Conservation (phyloP, 1,284 basidiomycete species). For the Cutaneotrichosporon mucoides region DNA sequence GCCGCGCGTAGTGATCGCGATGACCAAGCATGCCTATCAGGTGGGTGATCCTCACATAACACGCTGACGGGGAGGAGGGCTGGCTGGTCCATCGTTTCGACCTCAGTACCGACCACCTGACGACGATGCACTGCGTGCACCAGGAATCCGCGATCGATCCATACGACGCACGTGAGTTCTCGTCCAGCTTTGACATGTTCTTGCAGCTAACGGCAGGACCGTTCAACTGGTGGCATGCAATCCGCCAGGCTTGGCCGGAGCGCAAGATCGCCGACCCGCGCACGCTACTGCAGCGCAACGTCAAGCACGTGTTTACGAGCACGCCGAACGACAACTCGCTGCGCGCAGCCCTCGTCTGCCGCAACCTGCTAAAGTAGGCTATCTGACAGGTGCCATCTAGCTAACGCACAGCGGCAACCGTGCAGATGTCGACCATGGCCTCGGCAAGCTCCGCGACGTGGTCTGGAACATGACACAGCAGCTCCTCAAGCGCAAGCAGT, state of each 20-base stretch:
- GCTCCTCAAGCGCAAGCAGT: slow-evolving; percentile 57
- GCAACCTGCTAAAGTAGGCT: slow-evolving; percentile 78
- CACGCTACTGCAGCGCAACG: slow-evolving; percentile 60
- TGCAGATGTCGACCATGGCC: slow-evolving; percentile 52
- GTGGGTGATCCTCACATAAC: too few species aligned
- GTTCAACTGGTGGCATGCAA: slow-evolving; percentile 71
- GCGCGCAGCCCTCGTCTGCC: slow-evolving; percentile 78
- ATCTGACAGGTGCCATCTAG: slow-evolving; percentile 34
- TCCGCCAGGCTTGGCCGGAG: slow-evolving; percentile 82
- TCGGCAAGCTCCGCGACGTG: slow-evolving; percentile 72
- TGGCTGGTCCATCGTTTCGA: slow-evolving; percentile 49
- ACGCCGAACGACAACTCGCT: slow-evolving; percentile 81
- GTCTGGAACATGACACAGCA: slow-evolving; percentile 45
- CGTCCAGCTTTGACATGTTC: too few species aligned
- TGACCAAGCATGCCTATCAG: slow-evolving; percentile 41
- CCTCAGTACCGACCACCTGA: slow-evolving; percentile 34
- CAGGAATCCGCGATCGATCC: slow-evolving; percentile 8
- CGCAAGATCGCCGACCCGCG: slow-evolving; percentile 77
- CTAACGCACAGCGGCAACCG: slow-evolving; percentile 20
- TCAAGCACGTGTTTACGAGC: slow-evolving; percentile 68
- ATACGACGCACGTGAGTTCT: slow-evolving; percentile 30
- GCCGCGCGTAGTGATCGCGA: slow-evolving; percentile 42
- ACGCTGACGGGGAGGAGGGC: too few species aligned
- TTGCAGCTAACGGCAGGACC: not conserved
- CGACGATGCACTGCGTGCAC: slow-evolving; percentile 32